Conservation (phyloP, 306 rosid species). For the Vigna hirtella region DNA sequence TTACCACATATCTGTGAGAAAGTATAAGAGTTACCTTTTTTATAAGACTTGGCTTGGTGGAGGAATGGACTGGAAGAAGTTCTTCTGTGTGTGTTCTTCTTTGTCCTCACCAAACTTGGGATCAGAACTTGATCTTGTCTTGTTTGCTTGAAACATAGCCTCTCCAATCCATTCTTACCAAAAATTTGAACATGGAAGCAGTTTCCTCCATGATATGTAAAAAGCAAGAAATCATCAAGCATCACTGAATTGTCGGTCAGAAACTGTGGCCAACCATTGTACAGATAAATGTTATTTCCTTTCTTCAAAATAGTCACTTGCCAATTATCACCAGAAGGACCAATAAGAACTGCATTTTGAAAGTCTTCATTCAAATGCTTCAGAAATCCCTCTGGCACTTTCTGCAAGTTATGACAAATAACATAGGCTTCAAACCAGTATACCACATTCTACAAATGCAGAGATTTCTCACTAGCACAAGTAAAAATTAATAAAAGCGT, state of each 20-base stretch:
- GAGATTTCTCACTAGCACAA: not conserved
- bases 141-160: not conserved
- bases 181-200: constrained; percentile 35
- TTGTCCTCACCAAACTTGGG: not conserved
- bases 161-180: constrained; percentile 37
- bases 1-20: not conserved
- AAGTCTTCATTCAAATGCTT: constrained; percentile 30
- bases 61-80: not conserved
- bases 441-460: not conserved
- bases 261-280: constrained; percentile 41
- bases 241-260: constrained; percentile 16
- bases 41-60: not conserved
- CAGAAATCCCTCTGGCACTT: constrained; percentile 7
- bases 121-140: not conserved
- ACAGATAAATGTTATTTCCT: constrained; percentile 17
- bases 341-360: constrained; percentile 5
- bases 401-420: constrained; percentile 38
- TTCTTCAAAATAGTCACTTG: constrained; percentile 31
- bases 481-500: not conserved
- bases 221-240: constrained; percentile 29
- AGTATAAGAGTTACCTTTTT: not conserved
- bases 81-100: not conserved
- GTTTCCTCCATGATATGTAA: constrained; percentile 34
- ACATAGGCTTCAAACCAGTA: not conserved
- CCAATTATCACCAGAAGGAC: constrained; percentile 40